phyloP scores from a whole-genome alignment of 257 asterid species.

The Solanum medicagineum region DNA sequence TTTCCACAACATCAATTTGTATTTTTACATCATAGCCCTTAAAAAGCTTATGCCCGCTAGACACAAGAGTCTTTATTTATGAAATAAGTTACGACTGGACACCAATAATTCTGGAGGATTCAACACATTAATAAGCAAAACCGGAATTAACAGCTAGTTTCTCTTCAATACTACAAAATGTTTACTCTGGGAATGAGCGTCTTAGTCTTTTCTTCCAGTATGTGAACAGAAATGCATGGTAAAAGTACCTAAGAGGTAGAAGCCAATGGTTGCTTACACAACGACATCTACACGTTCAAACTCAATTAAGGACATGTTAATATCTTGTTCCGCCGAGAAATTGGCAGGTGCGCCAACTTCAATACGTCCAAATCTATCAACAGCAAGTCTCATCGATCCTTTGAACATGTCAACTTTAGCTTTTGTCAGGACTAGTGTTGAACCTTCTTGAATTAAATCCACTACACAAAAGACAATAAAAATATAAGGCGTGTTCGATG shows the following conservation, averaged over 20 bases:
- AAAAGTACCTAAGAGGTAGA: neutral
- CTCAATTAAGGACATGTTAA: constrained; percentile 63
- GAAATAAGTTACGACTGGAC: no score
- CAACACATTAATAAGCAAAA: neutral
- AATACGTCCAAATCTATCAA: constrained; percentile 54
- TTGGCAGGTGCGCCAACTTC: constrained; percentile 41
- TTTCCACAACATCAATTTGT: no score
- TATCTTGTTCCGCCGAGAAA: constrained; percentile 43
- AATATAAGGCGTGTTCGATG: neutral
- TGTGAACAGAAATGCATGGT: neutral
- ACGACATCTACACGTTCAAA: constrained; percentile 64
- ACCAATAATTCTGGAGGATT: no score
- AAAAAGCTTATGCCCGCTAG: neutral
- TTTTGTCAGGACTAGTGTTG: constrained; percentile 44
- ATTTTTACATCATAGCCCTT: no score
- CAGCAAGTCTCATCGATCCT: constrained; percentile 79
- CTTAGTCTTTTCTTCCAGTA: neutral
- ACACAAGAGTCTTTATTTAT: neutral
- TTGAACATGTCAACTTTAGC: constrained; percentile 75
- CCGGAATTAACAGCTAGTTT: neutral
- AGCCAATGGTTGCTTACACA: constrained; percentile 15
- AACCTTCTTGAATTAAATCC: constrained; percentile 59
- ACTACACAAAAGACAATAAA: constrained; percentile 18
- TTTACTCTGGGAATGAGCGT: neutral
- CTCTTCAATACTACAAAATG: neutral